Evolutionary conservation across 805 yeast species (phyloP), one percentile per base, ranked within the genome.

Genomic region (Pichia membranifaciens): DNA sequence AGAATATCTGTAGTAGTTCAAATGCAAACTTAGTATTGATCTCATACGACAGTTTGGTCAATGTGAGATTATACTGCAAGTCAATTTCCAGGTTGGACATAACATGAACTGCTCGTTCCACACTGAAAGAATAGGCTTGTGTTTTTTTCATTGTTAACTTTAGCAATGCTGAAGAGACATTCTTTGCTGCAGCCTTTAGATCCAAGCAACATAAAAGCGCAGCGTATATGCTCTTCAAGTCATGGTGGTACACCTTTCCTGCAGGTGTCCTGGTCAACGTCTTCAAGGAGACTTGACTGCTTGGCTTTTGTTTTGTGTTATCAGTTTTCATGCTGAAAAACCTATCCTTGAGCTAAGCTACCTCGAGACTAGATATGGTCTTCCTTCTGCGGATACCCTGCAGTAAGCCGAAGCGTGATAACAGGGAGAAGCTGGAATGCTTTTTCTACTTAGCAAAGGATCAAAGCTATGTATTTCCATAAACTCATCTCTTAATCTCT

Each of bases 151-250:
- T 32, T 10, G 38, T 33, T 2, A 50, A 23, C 2, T 44, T 35
- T 3, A 42, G 16, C 4, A 44, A 28, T 7, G 43, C 8, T 6
- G 45, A 31, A 3, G 33, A 17, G 12, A 20, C 33, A 15, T 21
- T 45, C 13, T 45, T 31, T 2, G 43, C 13, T 9, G 18, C 45
- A 5, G 44, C 41, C 13, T 42, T 64, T 31, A 78, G 57, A 7
- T 72, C 58, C 28, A 84, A 65, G 31, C 68, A 62, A 37, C 66
- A 65, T 0, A 78, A 43, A 54, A 76, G 52, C 28, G 80, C 64
- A 0, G 87, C 72, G 58, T 66, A 87, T 0, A 85, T 74, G 31
- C 77, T 78, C 52, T 78, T 78, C 38, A 85, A 54, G 55, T 85
- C 89, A 38, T 73, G 72, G 3, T 76, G 67, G 55, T 70, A 75